Base-by-base conservation (phyloP, 257 asterid genomes). In the Coffea canephora region DNA sequence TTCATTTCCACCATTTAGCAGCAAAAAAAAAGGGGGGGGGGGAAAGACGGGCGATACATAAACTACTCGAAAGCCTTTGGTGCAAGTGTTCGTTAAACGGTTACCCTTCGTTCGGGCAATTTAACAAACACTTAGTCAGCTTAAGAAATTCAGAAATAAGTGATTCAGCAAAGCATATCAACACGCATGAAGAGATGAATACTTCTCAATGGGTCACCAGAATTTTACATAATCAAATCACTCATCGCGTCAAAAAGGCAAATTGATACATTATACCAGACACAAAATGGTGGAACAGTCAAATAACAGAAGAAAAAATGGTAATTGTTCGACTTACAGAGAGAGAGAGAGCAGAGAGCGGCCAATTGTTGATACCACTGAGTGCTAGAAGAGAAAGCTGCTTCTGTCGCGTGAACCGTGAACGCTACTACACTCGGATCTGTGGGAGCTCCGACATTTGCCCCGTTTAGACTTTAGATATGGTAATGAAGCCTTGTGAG, bases 41-140 rank as follows among this genome's bases (percentile, higher is more conserved):
- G 1, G 1, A 31, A 31, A 31, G 31, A 31, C 31, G 31, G 34
- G 69, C 34, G 10, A n/a, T 27, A 27, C 39, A 64, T 11, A 10
- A 27, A 64, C 36, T 7, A 50, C 55, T 50, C 10, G 55, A 49
- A 18, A 49, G 7, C 55, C 54, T 43, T 69, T 43, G 12, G 25
- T 43, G 12, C 18, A 7, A 13, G 13, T 15, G 46, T 39, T 41
- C 0, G 15, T 39, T 69, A 21, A 8, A 69, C 14, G 2, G 48
- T 69, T 49, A 71, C 31, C 25, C 18, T 1, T 41, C 25, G 2
- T 27, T 69, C 43, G 41, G 70, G 45, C 46, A 78, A 70, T 78
- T 70, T 64, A 14, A 54, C 81, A 52, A 78, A 78, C 81, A 57
- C 45, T 25, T 78, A 1, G 77, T 12, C 16, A 43, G 62, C 77